Evolutionary conservation across 1,284 basidiomycete species (phyloP).

Genomic region (Malassezia furfur): DNA sequence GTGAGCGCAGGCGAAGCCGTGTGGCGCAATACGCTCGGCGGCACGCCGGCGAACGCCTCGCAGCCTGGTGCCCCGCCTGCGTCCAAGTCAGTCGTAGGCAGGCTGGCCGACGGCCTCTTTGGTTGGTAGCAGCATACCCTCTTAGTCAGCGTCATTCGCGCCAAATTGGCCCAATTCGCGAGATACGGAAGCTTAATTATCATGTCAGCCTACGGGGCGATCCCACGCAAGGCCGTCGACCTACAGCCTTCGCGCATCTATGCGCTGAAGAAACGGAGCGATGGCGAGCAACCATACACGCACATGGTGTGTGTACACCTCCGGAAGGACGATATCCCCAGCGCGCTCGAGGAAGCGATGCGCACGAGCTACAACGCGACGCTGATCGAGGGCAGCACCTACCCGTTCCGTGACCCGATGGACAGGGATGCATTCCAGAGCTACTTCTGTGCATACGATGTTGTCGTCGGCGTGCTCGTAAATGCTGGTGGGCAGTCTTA

Average conservation of each 20-base stretch:
- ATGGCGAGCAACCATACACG: not conserved
- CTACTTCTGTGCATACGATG: constrained; percentile 68
- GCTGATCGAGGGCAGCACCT: constrained; percentile 66
- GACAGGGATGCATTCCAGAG: constrained; percentile 57
- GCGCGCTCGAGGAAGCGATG: not conserved
- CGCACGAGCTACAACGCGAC: not conserved
- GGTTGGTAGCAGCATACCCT: constrained; percentile 23
- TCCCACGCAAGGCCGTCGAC: not conserved
- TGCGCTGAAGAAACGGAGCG: not conserved
- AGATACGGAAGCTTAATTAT: not conserved
- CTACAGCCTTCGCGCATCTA: not conserved
- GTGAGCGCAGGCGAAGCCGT: constrained; percentile 13
- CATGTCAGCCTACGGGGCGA: not conserved
- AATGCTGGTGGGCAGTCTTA: constrained; percentile 15
- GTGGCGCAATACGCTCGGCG: constrained; percentile 17
- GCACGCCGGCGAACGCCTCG: not conserved
- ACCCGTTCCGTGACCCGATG: constrained; percentile 65
- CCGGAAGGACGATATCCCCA: not conserved
- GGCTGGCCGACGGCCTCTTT: constrained; percentile 36
- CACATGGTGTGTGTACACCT: not conserved
- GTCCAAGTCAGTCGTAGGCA: constrained; percentile 17
- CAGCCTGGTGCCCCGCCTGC: constrained; percentile 9
- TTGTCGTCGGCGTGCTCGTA: constrained; percentile 61
- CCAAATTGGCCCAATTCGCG: not conserved
- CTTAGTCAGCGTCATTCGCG: not conserved